phyloP scores from a whole-genome alignment of 495 filamentous ascomycete genomes.

The Thozetella sp. region DNA sequence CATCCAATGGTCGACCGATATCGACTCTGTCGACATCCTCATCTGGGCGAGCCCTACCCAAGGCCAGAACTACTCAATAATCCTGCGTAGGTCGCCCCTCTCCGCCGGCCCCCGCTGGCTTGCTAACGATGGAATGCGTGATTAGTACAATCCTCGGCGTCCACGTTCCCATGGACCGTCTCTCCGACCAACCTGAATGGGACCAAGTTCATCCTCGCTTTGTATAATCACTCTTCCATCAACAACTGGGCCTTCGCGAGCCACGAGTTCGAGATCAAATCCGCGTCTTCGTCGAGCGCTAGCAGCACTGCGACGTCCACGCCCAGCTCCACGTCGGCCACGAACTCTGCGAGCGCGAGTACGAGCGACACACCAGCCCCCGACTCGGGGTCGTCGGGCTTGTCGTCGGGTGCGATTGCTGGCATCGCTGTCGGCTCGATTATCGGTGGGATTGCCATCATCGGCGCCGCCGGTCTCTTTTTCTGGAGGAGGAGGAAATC shows the following conservation, averaged over 20 bases:
- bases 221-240: too few relatives aligned
- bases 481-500: too few relatives aligned
- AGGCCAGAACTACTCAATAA: background rate
- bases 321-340: background rate
- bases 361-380: background rate
- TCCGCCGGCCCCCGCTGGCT: background rate
- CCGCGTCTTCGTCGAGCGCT: too few relatives aligned
- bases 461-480: too few relatives aligned
- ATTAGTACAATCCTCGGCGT: too few relatives aligned
- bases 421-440: background rate
- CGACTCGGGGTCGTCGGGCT: background rate
- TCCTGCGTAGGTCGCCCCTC: background rate
- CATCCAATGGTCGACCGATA: background rate
- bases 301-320: too few relatives aligned
- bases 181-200: too few relatives aligned
- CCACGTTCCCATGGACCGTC: too few relatives aligned
- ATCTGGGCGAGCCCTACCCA: background rate
- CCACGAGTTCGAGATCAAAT: too few relatives aligned
- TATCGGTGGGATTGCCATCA: background rate
- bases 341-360: background rate
- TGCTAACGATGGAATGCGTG: too few relatives aligned
- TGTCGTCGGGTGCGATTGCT: background rate
- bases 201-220: too few relatives aligned
- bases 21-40: background rate
- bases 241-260: too few relatives aligned